Conservation (phyloP, 306 rosid species). For the Medicago truncatula region DNA sequence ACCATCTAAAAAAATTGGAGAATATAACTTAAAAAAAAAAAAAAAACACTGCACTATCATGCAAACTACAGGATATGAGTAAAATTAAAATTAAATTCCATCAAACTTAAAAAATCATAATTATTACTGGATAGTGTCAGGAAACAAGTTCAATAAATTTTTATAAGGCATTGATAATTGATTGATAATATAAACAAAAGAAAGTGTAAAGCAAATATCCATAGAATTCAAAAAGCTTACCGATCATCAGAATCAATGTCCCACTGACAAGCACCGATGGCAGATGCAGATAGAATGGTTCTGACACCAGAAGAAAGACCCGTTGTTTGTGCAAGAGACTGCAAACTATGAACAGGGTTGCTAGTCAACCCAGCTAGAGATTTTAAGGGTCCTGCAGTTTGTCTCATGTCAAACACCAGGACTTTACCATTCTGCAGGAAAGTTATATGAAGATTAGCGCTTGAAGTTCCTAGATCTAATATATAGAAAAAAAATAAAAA, state of each 20-base stretch:
- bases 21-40: background rate
- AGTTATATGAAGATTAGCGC: conserved; percentile 33
- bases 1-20: conserved; percentile 5
- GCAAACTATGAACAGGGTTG: conserved; percentile 84
- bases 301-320: conserved; percentile 52
- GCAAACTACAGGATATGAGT: background rate
- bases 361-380: conserved; percentile 60
- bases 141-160: background rate
- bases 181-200: conserved; percentile 7
- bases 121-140: background rate
- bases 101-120: conserved; percentile 19
- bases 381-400: conserved; percentile 74
- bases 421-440: conserved; percentile 81
- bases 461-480: background rate
- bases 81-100: background rate
- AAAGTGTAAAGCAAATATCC: conserved; percentile 21
- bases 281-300: conserved; percentile 80
- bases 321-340: conserved; percentile 62
- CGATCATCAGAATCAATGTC: conserved; percentile 68
- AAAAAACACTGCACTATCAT: background rate
- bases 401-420: conserved; percentile 81
- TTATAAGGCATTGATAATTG: conserved; percentile 20
- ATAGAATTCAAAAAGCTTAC: conserved; percentile 54
- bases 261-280: conserved; percentile 84
- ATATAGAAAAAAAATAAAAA: conserved; percentile 33